Percentiles rank a stretch among this genome's conserved stretches.
These are phyloP conservation scores for Colletotrichum eremochloae DNA, from an alignment of 2,329 filamentous ascomycete genomes.

Conservation along the genomic window DNA sequence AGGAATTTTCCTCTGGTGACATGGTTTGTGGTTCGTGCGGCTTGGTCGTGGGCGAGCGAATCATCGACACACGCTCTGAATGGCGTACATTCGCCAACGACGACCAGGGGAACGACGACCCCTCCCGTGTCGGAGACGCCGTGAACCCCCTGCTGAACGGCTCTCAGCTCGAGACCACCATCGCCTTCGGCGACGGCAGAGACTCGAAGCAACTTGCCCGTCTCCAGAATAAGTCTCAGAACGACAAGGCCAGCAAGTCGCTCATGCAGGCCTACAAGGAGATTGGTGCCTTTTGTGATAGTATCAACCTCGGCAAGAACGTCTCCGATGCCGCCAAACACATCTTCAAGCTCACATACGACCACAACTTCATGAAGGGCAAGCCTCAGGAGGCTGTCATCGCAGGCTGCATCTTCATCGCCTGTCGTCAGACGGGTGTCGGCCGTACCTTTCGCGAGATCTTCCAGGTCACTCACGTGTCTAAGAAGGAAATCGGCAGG, in stretches of 20 bases:
- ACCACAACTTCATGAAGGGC: conserved; percentile 93
- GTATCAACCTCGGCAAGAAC: conserved; percentile 82
- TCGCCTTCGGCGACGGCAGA: conserved; percentile 84
- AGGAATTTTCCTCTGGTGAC: conserved; percentile 93
- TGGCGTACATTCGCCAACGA: conserved; percentile 99
- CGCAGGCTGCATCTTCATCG: conserved; percentile 97
- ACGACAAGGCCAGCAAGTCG: conserved; percentile 86
- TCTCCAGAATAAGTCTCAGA: conserved; percentile 83
- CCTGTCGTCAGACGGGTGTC: conserved; percentile 89
- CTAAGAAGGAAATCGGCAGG: conserved; percentile 96
- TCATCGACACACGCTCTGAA: conserved; percentile 96
- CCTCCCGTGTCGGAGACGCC: conserved; percentile 96
- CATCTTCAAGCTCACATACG: conserved; percentile 94
- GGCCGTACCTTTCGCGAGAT: conserved; percentile 95
- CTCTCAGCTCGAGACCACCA: conserved; percentile 88
- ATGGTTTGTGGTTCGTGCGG: conserved; percentile 94
- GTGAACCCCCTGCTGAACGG: conserved; percentile 91
- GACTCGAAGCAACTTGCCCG: conserved; percentile 82
- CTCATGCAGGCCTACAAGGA: conserved; percentile 89
- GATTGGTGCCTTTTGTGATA: conserved; percentile 89
- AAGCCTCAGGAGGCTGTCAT: conserved; percentile 95
- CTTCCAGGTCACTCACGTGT: conserved; percentile 90
- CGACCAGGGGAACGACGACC: conserved; percentile 95
- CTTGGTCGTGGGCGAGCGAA: conserved; percentile 88
- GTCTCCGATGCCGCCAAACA: conserved; percentile 93